A percentile compares a stretch with the other conserved stretches of the same genome.
Conservation (phyloP, 768 basidiomycete species). For the Ephemerocybe angulata region DNA sequence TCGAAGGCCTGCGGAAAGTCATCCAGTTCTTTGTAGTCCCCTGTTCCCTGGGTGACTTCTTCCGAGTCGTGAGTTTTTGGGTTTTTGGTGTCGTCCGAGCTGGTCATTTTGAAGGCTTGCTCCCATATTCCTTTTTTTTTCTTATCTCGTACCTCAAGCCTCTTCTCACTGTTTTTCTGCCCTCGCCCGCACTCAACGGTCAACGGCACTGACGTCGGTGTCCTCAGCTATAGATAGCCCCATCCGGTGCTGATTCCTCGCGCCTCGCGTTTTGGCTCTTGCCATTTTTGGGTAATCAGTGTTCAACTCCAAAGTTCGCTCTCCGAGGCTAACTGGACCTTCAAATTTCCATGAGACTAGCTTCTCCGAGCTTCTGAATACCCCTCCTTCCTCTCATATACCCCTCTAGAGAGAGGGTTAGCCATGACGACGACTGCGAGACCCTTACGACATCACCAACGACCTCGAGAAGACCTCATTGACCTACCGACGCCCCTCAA, state of each 20-base stretch:
- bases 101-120: too few species aligned
- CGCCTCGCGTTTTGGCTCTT: slow-evolving; percentile 4
- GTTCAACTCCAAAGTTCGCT: slow-evolving; percentile 3
- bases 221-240: not conserved
- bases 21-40: not conserved
- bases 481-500: not conserved
- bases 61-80: too few species aligned
- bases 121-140: too few species aligned
- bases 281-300: slow-evolving; percentile 4
- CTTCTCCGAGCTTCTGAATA: not conserved
- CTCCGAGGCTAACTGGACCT: not conserved
- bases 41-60: slow-evolving; percentile 7
- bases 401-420: not conserved
- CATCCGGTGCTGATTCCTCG: slow-evolving; percentile 3
- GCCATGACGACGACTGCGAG: not conserved
- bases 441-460: not conserved
- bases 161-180: not conserved
- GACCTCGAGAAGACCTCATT: not conserved
- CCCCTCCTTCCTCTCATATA: not conserved
- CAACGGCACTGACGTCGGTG: slow-evolving; percentile 1
- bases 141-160: too few species aligned
- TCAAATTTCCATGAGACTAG: slow-evolving; percentile 2
- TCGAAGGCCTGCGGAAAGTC: too few species aligned
- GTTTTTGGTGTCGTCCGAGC: too few species aligned
- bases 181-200: too few species aligned